These are phyloP conservation scores for Arthrobotrys pseudoclavata DNA, from an alignment of 2,329 filamentous ascomycete species.

Conservation along the genomic window DNA sequence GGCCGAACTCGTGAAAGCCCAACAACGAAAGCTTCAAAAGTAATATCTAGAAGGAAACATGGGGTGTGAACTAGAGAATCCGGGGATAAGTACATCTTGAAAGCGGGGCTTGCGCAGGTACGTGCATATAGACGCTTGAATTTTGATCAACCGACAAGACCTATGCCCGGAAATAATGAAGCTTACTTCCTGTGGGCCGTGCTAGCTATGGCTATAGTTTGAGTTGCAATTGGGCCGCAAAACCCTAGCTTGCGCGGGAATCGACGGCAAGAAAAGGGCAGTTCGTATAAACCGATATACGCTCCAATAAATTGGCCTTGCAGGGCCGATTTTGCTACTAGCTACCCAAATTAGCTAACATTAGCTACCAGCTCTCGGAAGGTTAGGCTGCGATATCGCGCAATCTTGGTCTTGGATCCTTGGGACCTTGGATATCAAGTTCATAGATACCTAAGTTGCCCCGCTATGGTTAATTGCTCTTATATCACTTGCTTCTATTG, in stretches of 20 bases:
- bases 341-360: constrained; percentile 12
- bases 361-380: neutral
- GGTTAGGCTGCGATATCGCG: constrained; percentile 56
- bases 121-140: constrained; percentile 6
- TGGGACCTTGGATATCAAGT: constrained; percentile 29
- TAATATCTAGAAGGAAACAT: neutral
- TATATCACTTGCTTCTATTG: neutral
- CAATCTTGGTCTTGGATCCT: constrained; percentile 45
- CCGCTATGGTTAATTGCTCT: neutral
- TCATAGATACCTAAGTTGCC: constrained; percentile 6
- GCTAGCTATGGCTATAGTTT: neutral
- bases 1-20: neutral
- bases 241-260: constrained; percentile 32
- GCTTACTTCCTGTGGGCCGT: neutral
- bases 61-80: constrained; percentile 20
- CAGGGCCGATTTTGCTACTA: constrained; percentile 8
- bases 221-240: neutral
- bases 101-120: constrained; percentile 39
- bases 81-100: constrained; percentile 28
- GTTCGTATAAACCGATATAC: neutral
- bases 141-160: constrained; percentile 9
- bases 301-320: neutral
- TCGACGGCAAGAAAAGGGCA: constrained; percentile 49
- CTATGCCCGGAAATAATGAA: constrained; percentile 11
- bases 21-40: constrained; percentile 21